Conservation (phyloP, 2,329 filamentous ascomycete genomes). For the Geosmithia putterillii region DNA sequence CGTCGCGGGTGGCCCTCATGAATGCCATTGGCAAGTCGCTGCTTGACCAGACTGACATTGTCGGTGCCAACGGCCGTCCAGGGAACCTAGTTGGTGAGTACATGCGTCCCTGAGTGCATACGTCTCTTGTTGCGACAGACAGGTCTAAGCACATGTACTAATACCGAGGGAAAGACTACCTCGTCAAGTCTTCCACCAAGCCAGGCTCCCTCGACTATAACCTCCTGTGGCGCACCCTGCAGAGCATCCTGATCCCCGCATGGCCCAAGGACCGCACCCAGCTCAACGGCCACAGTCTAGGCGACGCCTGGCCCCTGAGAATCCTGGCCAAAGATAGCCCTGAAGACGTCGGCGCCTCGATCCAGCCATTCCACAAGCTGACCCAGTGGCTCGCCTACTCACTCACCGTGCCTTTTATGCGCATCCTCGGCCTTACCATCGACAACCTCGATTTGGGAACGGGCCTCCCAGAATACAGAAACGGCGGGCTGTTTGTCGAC, state of each 20-base stretch:
- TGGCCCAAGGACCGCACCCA: slow-evolving; percentile 41
- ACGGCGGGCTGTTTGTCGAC: slow-evolving; percentile 57
- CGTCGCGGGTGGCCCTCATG: slow-evolving; percentile 27
- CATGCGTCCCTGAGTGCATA: no score
- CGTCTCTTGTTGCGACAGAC: no score
- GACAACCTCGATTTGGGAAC: slow-evolving; percentile 45
- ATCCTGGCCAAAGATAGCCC: slow-evolving; percentile 7
- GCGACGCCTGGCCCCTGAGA: slow-evolving; percentile 35
- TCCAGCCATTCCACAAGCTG: slow-evolving; percentile 6
- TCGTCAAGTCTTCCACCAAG: slow-evolving; percentile 15
- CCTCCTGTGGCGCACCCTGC: slow-evolving; percentile 27
- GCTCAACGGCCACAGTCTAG: slow-evolving; percentile 27
- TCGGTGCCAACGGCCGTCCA: slow-evolving; percentile 28
- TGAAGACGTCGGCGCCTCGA: slow-evolving; percentile 1
- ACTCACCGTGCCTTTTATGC: slow-evolving; percentile 51
- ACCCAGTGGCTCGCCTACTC: slow-evolving; percentile 62
- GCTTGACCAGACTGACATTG: slow-evolving; percentile 20
- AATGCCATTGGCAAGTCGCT: slow-evolving; percentile 28
- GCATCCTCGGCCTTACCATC: slow-evolving; percentile 37
- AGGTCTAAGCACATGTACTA: not conserved
- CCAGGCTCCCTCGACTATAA: slow-evolving; percentile 20
- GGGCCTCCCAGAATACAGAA: slow-evolving; percentile 60
- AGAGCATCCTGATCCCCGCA: slow-evolving; percentile 30
- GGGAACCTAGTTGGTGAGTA: slow-evolving; percentile 33
- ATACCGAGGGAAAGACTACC: slow-evolving; percentile 19